Evolutionary conservation across 2,329 filamentous ascomycete genomes (phyloP), one percentile per base, ranked within the genome.

Genomic region (Fusarium guadeloupense): DNA sequence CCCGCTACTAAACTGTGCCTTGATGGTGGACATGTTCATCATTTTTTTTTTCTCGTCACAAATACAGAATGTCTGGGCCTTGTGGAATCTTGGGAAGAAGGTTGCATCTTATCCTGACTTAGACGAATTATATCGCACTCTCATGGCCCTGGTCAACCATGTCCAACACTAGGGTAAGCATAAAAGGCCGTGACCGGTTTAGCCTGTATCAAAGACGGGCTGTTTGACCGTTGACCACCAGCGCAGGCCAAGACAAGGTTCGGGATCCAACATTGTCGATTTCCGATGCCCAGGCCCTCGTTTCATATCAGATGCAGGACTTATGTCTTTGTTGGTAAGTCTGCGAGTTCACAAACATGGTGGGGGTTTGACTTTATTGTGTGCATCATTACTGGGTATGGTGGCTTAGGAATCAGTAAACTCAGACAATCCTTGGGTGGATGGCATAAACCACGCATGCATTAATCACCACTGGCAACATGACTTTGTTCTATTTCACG

Each of bases 91-190:
- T 44, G 31, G 38, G 31, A 38, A 43, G 45, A 49, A 54, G 30
- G 48, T 45, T 53, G 49, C 56, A 51, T 57, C 21, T 64, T 28
- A 47, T 39, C 54, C 25, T 38, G 25, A 28, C 19, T 26, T 47
- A 47, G 21, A 40, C 66, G 57, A 67, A 58, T 67, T 46, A 49
- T 41, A 30, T 38, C 17, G 42, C 34, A 39, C 16, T 42, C 16
- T 26, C 37, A 52, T 28, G 46, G 38, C 45, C 33, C 48, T 40
- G 30, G 46, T 35, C 55, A 39, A 64, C 26, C 28, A 44, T 45
- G 42, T 42, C 50, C 42, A 55, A 45, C 61, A 60, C 53, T 67
- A 69, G 41, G 51, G 42, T 49, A 69, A 58, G 59, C 56, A 64
- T 55, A 54, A 38, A 46, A 50, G 48, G 25, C 61, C 64, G 39